phyloP scores from a whole-genome alignment of 495 filamentous ascomycete genomes.

The Terfezia claveryi region DNA sequence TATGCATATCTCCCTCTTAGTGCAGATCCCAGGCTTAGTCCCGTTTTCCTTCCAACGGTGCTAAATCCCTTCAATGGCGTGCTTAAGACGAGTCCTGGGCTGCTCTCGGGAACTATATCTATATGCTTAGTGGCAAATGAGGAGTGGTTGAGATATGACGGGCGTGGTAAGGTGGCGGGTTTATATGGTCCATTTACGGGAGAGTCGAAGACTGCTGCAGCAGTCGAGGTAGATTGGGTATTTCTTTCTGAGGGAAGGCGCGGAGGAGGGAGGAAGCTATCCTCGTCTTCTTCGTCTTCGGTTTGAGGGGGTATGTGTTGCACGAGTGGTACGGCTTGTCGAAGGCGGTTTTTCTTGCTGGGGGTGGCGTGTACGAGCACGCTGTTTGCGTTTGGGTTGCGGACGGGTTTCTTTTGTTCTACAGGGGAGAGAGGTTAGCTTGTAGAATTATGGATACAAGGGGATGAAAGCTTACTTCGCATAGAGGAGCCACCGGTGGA shows the following conservation, averaged over 20 bases:
- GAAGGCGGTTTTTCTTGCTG: slow-evolving; percentile 15
- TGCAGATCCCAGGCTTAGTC: not conserved
- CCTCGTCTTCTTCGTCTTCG: not conserved
- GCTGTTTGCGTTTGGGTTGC: slow-evolving; percentile 28
- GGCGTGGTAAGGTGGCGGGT: not conserved
- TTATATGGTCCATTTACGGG: not conserved
- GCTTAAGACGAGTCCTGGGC: not conserved
- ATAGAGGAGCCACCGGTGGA: slow-evolving; percentile 7
- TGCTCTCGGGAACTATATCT: not conserved
- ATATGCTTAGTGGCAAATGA: not conserved
- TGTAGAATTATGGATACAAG: slow-evolving; percentile 9
- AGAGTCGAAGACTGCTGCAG: not conserved
- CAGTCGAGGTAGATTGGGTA: not conserved
- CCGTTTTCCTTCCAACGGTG: not conserved
- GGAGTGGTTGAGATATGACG: not conserved
- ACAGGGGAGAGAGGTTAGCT: not conserved
- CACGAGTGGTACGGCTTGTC: not conserved
- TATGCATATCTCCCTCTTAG: not conserved
- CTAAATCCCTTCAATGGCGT: not conserved
- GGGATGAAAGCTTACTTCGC: slow-evolving; percentile 10
- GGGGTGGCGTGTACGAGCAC: slow-evolving; percentile 65
- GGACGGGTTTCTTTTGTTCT: slow-evolving; percentile 44
- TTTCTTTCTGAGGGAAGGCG: not conserved
- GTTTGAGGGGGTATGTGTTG: not conserved
- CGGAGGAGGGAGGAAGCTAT: slow-evolving; percentile 7